Base-by-base conservation (phyloP, 2,329 filamentous ascomycete genomes). In the Coniella lustricola region DNA sequence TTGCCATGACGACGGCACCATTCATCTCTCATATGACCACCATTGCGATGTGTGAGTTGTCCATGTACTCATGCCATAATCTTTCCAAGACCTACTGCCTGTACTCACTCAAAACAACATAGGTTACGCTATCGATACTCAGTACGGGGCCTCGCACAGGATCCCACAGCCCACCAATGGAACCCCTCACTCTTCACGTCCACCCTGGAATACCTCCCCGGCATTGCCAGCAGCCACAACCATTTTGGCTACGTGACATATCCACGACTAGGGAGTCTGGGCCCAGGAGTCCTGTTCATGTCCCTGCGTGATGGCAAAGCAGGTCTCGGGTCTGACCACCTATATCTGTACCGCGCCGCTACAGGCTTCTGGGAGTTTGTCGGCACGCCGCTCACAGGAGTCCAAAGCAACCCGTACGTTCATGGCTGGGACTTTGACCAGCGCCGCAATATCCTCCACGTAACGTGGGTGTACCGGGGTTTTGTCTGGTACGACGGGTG, bases 21-120 rank as follows among this genome's bases (percentile, higher is more conserved):
- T 77, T 20, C 74, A 76, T 51, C 57, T 77, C 3, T 72, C 70
- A 7, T 76, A 74, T 53, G 73, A 77, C 47, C 74, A 76, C 52
- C 73, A 76, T 52, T 71, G 67, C 51, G 68, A 71, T 46, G 55
- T 56, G 62, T 64, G 55, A 35, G 57, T 29, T 29, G 25, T 5
- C 46, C n/a, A n/a, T 7, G 29, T 7, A 8, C 5, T 21, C 9
- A 4, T 3, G n/a, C 10, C n/a, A n/a, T 21, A 12, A 16, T 35
- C 13, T 20, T 10, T 48, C 49, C 54, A 44, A 50, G 36, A 17
- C 18, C 34, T 20, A 17, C 21, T 16, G 12, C 17, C 43, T 43
- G 17, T 46, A 16, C 8, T 40, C 16, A 7, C 18, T 50, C 5
- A 52, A 14, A 9, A 18, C 12, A 7, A 13, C 18, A 37, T 16